phyloP scores from a whole-genome alignment of 2,329 filamentous ascomycete genomes.

The Conoideocrella luteorostrata region DNA sequence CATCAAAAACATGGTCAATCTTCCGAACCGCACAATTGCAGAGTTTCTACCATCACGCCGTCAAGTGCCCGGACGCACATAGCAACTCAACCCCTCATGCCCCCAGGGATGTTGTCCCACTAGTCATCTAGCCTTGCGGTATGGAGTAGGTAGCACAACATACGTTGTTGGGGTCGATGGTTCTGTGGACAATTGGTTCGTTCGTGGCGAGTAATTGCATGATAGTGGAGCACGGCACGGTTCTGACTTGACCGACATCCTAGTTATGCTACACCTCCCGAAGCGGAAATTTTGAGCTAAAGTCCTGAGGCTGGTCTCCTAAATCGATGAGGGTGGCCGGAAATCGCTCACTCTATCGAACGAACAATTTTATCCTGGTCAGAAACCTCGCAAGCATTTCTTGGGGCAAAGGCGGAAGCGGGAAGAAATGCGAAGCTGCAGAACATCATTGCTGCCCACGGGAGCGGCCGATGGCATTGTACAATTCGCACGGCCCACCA shows the following conservation, averaged over 20 bases:
- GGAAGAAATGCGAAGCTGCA: slow-evolving; percentile 2
- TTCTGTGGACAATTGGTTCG: slow-evolving; percentile 16
- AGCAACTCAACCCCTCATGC: neutral
- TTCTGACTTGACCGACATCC: neutral
- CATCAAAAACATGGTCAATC: too few relatives aligned
- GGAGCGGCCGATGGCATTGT: neutral
- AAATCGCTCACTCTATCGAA: too few relatives aligned
- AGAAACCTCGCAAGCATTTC: neutral
- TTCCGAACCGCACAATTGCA: neutral
- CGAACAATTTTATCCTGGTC: too few relatives aligned
- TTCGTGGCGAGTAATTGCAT: neutral
- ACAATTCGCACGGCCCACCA: too few relatives aligned
- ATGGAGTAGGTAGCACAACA: neutral
- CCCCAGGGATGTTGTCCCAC: too few relatives aligned
- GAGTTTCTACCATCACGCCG: neutral
- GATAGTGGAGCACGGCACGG: too few relatives aligned
- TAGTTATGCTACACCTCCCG: neutral
- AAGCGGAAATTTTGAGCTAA: neutral
- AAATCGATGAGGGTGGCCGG: neutral
- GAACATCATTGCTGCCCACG: slow-evolving; percentile 6
- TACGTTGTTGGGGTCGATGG: slow-evolving; percentile 4
- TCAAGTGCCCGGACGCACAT: neutral
- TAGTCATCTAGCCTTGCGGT: too few relatives aligned
- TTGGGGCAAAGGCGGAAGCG: neutral
- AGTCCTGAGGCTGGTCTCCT: neutral